Evolutionary conservation across 208 protist genomes (phyloP), one percentile per base, ranked within the genome.

Genomic region (Trypanosoma congolense): DNA sequence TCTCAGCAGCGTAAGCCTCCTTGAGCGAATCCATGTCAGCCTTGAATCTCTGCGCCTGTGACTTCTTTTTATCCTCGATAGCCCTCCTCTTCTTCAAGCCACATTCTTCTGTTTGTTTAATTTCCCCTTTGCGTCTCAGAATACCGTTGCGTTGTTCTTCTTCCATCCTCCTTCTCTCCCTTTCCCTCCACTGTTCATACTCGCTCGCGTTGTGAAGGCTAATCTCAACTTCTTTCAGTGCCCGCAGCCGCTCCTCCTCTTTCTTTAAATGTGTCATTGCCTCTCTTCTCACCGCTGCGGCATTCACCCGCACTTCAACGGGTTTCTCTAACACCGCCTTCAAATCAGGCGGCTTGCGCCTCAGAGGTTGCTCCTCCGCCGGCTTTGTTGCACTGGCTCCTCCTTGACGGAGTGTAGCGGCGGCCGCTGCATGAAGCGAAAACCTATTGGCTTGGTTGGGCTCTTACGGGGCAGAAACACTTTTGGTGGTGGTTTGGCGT

Each of bases 161-260:
- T 26, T 61, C 61, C 42, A 75, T 63, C 30, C 61, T 47, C 49
- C 60, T 58, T 19, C 50, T 60, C 62, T 81, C 72, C 19, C 69
- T 51, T 35, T 70, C 51, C 12, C 75, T 77, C 85, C 80, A 89
- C 42, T 70, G 22, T 31, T 89, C 76, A 41, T 76, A 89, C 56
- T 57, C 70, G 10, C 51, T 55, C 3, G 59, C 56, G 58, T 89
- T 70, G 40, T 54, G 71, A 40, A 73, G 70, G 12, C 42, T 52
- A 29, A 61, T 50, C 69, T 83, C 86, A 53, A 81, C 49, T 44
- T 81, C 65, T 21, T 36, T 44, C 51, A 90, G 62, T 19, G 38
- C 53, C 43, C 55, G 40, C 50, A 75, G 62, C 31, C 75, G 49
- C 18, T 76, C 65, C 4, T 72, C 66, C 24, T 60, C 54, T 25